Evolutionary conservation across 805 yeast genomes (phyloP).

Genomic region (Starmerella sirachaensis): DNA sequence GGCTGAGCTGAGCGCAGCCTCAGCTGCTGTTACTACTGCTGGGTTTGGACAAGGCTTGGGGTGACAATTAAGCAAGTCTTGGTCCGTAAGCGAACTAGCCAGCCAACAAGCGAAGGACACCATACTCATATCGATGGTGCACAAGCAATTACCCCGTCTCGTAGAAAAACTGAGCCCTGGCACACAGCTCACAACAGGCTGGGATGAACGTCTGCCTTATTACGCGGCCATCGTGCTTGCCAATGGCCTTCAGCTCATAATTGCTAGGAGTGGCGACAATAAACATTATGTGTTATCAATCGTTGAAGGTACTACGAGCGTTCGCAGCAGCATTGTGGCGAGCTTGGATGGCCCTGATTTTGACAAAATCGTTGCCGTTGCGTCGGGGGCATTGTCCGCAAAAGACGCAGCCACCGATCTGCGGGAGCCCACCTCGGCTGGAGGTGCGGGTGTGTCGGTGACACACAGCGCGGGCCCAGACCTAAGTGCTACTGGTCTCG

Average conservation of each 20-base stretch:
- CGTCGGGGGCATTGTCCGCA: too few relatives aligned
- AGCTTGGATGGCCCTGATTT: too few relatives aligned
- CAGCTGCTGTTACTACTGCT: too few relatives aligned
- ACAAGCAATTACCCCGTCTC: slow-evolving; percentile 2
- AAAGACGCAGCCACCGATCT: too few relatives aligned
- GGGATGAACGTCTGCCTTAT: slow-evolving; percentile 6
- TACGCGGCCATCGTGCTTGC: slow-evolving; percentile 1
- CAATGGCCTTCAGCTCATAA: not conserved
- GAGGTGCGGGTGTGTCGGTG: too few relatives aligned
- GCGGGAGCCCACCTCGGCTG: too few relatives aligned
- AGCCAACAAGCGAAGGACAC: not conserved
- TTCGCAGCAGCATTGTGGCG: slow-evolving; percentile 4
- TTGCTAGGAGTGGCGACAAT: not conserved
- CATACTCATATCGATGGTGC: not conserved
- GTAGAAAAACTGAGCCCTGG: slow-evolving; percentile 2
- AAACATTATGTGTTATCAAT: not conserved
- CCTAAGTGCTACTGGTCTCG: too few relatives aligned
- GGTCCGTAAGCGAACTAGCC: not conserved
- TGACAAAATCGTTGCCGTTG: too few relatives aligned
- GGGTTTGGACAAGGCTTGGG: too few relatives aligned
- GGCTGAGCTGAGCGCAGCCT: too few relatives aligned
- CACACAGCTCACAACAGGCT: not conserved
- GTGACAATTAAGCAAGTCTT: too few relatives aligned
- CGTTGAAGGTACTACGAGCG: slow-evolving; percentile 1
- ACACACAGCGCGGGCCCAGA: too few relatives aligned